phyloP scores from a whole-genome alignment of 768 basidiomycete species.

The Tulasnella calospora region DNA sequence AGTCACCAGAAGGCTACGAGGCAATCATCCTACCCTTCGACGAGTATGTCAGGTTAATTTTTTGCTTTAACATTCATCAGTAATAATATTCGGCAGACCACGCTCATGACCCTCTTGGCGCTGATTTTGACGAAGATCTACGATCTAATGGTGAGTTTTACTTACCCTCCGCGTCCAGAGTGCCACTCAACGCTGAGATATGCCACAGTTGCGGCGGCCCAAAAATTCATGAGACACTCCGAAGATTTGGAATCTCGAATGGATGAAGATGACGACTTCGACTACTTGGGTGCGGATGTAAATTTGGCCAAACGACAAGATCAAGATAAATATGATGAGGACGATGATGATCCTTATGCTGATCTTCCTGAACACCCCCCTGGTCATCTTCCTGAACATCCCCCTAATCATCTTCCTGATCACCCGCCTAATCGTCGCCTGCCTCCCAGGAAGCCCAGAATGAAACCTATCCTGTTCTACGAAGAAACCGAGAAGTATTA shows the following conservation, averaged over 20 bases:
- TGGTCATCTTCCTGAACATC: neutral
- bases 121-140: neutral
- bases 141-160: neutral
- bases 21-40: neutral
- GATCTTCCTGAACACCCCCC: neutral
- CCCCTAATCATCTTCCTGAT: neutral
- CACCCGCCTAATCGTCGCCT: neutral
- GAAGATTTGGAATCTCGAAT: neutral
- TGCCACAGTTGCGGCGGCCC: neutral
- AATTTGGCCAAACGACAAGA: neutral
- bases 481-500: slow-evolving; percentile 8
- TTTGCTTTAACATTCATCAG: neutral
- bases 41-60: neutral
- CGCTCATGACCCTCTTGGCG: neutral
- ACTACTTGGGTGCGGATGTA: neutral
- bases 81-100: neutral
- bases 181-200: neutral
- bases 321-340: neutral
- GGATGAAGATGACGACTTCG: neutral
- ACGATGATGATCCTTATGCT: neutral
- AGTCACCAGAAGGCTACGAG: neutral
- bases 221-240: neutral
- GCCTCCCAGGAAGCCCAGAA: neutral
- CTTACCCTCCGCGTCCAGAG: neutral
- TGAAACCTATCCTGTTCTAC: neutral